Evolutionary conservation across 495 filamentous ascomycete species (phyloP).

Genomic region (Podospora pseudoanserina): DNA sequence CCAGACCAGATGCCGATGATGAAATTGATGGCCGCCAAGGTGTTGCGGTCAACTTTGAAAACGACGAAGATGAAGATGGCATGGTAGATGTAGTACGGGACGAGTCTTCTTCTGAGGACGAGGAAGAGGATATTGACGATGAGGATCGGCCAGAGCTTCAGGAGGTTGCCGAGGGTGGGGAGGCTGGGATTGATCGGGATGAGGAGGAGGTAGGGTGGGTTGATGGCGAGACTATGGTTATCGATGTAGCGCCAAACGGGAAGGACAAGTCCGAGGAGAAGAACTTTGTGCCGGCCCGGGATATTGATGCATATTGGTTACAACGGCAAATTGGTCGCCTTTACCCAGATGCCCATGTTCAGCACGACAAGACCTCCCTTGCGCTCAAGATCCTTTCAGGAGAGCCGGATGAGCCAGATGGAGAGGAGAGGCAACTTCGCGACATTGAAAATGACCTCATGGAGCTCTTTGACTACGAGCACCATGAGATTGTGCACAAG

Average conservation of each 20-base stretch:
- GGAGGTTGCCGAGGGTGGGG: constrained; percentile 52
- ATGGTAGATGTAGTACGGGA: constrained; percentile 78
- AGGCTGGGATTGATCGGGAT: constrained; percentile 48
- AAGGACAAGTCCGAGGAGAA: constrained; percentile 50
- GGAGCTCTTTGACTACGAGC: constrained; percentile 96
- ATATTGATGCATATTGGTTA: constrained; percentile 97
- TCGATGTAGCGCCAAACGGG: constrained; percentile 57
- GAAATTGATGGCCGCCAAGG: constrained; percentile 92
- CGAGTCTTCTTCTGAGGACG: constrained; percentile 78
- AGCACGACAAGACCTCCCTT: constrained; percentile 80
- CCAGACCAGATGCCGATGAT: constrained; percentile 64
- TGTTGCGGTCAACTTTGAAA: constrained; percentile 94
- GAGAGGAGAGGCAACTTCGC: constrained; percentile 73
- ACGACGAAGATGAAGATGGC: constrained; percentile 85
- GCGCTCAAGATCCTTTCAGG: constrained; percentile 78
- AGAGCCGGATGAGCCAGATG: constrained; percentile 63
- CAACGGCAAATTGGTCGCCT: constrained; percentile 85
- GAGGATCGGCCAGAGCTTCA: constrained; percentile 59
- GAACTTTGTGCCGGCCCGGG: constrained; percentile 66
- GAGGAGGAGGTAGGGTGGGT: constrained; percentile 49
- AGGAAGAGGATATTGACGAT: constrained; percentile 51
- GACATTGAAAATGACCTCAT: constrained; percentile 98
- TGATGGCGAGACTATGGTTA: constrained; percentile 72
- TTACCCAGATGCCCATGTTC: constrained; percentile 84
- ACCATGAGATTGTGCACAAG: constrained; percentile 87